Base-by-base conservation (phyloP, 2,329 filamentous ascomycete genomes). In the Aureobasidium pullulans region DNA sequence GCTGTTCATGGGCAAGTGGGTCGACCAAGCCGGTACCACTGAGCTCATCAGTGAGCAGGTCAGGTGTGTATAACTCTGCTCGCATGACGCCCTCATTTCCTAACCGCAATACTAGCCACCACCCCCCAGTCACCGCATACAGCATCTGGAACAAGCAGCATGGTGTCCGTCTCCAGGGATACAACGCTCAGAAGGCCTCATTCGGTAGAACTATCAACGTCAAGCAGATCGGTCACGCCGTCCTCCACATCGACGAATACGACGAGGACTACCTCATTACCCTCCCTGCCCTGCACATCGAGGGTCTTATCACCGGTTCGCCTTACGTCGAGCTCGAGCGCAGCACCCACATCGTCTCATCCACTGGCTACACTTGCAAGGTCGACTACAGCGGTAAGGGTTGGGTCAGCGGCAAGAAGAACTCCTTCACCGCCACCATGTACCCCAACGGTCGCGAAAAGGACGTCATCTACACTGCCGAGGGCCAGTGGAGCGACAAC, bases 401-500 rank as follows among this genome's bases (percentile, higher is more conserved):
- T 60, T 99, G 93, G 93, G 75, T 99, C 9, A 91, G 88, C 47
- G 94, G 93, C 65, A 96, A 96, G 81, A 96, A 96, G 79, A 97
- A 97, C 77, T 88, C 82, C 60, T 90, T 97, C 71, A 84, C 79
- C 11, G 93, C 91, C 13, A 80, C 79, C 28, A 72, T 97, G 60
- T 91, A 88, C 75, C 89, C 73, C 75, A 84, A 76, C 62, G 82
- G 79, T 63, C 84, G 76, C 74, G 90, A 86, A 73, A 88, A 87
- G 74, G 86, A 89, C 56, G 81, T 84, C 62, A 78, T 87, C 50
- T 96, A 93, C 79, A 90, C 85, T n/a, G 81, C 87, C 40, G 86
- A 90, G 32, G 94, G 94, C 28, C 90, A 95, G 71, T 99, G 94
- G 94, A 95, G 85, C 60, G 89, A 90, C 68, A 77, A 79, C 2